Percentiles rank a stretch among this genome's conserved stretches.
phyloP scores from a whole-genome alignment of 345 rosid species.

The Isatis tinctoria region DNA sequence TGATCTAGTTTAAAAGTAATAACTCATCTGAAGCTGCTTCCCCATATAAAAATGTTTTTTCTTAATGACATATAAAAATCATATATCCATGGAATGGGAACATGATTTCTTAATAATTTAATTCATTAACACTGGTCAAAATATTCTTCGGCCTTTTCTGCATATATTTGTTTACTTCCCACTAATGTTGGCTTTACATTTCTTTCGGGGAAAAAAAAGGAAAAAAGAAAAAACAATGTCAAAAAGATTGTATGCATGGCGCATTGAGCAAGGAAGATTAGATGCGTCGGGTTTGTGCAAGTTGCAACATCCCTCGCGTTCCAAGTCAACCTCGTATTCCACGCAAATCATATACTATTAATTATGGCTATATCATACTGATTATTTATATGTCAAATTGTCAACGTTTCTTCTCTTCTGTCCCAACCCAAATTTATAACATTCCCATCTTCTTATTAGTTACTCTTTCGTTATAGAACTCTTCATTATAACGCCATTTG shows the following conservation, averaged over 20 bases:
- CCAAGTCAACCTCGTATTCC: conserved; percentile 25
- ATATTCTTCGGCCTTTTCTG: background rate
- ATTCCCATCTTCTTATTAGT: background rate
- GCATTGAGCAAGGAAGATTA: conserved; percentile 24
- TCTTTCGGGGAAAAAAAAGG: background rate
- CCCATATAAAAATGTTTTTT: too few relatives aligned
- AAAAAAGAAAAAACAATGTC: background rate
- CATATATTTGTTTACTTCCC: background rate
- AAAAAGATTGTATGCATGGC: conserved; percentile 5
- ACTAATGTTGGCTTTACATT: background rate
- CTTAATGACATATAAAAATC: too few relatives aligned
- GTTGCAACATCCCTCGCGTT: conserved; percentile 15
- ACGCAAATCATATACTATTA: conserved; percentile 7
- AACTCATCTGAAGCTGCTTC: too few relatives aligned
- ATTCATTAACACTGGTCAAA: background rate
- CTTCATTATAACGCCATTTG: background rate
- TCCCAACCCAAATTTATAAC: background rate
- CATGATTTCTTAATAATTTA: too few relatives aligned
- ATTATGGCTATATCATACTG: background rate
- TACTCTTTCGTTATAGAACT: background rate
- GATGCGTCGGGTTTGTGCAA: conserved; percentile 20
- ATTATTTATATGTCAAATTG: background rate
- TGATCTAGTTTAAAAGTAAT: too few relatives aligned
- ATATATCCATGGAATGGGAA: too few relatives aligned
- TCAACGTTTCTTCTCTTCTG: conserved; percentile 13